Conservation (phyloP, 225 moss, liverwort and hornwort species). For the Physcomitrium patens region DNA sequence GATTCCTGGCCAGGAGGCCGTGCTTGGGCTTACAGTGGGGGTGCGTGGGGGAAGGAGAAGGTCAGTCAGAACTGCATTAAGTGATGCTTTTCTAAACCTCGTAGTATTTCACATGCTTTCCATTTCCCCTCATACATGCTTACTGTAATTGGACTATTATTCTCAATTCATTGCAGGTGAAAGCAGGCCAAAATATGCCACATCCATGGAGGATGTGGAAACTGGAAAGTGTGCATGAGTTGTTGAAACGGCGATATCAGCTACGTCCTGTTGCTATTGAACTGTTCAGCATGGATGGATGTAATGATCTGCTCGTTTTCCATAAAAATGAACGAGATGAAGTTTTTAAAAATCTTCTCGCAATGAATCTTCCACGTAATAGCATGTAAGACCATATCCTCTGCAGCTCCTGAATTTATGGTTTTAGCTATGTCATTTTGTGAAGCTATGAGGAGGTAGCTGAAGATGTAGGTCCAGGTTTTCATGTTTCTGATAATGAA, state of each 20-base stretch:
- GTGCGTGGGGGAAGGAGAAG: constrained; percentile 86
- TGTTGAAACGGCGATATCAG: constrained; percentile 88
- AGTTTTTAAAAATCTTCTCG: constrained; percentile 82
- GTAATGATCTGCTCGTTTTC: constrained; percentile 92
- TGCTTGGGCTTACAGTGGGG: constrained; percentile 92
- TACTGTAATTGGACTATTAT: constrained; percentile 8
- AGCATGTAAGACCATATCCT: constrained; percentile 63
- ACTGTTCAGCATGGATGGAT: constrained; percentile 96
- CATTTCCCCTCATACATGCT: constrained; percentile 7
- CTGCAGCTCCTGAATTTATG: neutral
- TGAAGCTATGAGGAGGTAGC: neutral
- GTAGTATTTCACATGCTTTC: neutral
- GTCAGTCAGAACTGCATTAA: constrained; percentile 19
- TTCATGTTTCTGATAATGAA: neutral
- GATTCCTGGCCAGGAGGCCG: constrained; percentile 88
- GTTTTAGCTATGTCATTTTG: neutral
- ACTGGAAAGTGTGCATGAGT: constrained; percentile 93
- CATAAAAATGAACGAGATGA: constrained; percentile 92
- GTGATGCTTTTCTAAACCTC: constrained; percentile 7
- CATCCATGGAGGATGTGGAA: constrained; percentile 97
- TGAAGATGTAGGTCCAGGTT: constrained; percentile 2
- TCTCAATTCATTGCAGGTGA: constrained; percentile 39
- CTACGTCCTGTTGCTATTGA: constrained; percentile 92
- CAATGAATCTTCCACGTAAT: constrained; percentile 90
- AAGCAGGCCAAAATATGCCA: constrained; percentile 74